phyloP scores from a whole-genome alignment of 139 green algal genomes.

The Chlorella sp. region DNA sequence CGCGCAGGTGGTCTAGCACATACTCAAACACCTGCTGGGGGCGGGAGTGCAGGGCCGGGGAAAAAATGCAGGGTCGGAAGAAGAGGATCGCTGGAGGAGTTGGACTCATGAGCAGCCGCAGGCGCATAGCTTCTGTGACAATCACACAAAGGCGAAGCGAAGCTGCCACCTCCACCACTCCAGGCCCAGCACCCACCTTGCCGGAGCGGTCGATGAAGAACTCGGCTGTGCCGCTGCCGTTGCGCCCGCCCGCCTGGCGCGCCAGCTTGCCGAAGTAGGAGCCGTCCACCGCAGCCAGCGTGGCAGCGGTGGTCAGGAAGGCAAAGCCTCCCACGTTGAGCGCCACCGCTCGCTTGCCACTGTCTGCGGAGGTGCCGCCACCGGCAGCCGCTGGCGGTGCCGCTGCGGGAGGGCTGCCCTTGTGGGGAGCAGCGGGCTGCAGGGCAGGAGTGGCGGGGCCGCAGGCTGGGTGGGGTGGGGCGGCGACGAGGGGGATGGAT shows the following conservation, averaged over 20 bases:
- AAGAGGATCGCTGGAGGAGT: not conserved
- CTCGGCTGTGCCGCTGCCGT: not conserved
- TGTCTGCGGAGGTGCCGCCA: not conserved
- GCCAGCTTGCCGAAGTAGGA: conserved; percentile 47
- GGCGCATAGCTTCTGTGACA: not conserved
- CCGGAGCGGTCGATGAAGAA: conserved; percentile 52
- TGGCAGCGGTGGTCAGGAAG: conserved; percentile 50
- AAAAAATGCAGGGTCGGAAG: not conserved
- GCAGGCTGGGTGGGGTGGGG: too few relatives aligned
- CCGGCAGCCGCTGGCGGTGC: not conserved
- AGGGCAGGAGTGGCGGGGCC: not conserved
- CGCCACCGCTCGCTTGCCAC: conserved; percentile 23
- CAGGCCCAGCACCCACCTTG: conserved; percentile 24
- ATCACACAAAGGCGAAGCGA: not conserved
- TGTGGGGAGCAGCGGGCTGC: not conserved
- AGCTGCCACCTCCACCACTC: not conserved
- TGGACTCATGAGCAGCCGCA: not conserved
- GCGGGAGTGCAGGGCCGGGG: not conserved
- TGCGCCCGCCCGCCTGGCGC: conserved; percentile 14
- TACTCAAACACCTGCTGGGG: conserved; percentile 45
- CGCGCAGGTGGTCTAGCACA: conserved; percentile 51
- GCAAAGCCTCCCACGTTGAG: conserved; percentile 50
- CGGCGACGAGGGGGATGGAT: not conserved
- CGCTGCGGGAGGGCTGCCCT: too few relatives aligned
- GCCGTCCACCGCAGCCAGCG: conserved; percentile 41